A percentile compares a stretch with the other conserved stretches of the same genome.
These are phyloP conservation scores for Coemansia umbellata DNA, from an alignment of 192 early-diverging fungal genomes.

Conservation along the genomic window DNA sequence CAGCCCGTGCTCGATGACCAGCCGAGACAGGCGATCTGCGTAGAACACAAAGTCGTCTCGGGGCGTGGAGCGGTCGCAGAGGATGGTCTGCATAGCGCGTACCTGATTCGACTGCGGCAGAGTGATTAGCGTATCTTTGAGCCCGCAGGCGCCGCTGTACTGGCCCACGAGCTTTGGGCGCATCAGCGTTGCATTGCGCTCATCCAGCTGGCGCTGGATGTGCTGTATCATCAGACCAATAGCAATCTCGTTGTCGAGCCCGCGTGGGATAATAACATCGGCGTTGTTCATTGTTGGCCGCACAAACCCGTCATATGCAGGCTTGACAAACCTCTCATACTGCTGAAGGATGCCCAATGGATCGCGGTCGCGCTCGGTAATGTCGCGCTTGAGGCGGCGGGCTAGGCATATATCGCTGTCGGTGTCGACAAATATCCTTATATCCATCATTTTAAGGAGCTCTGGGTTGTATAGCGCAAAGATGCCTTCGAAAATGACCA, in stretches of 20 bases:
- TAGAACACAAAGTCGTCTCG: conserved; percentile 91
- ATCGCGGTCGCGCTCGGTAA: conserved; percentile 85
- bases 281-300: conserved; percentile 90
- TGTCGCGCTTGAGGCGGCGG: conserved; percentile 85
- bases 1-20: conserved; percentile 79
- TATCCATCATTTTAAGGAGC: conserved; percentile 78
- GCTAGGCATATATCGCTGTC: conserved; percentile 90
- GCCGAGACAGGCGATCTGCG: conserved; percentile 78
- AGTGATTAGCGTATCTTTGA: conserved; percentile 27
- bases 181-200: conserved; percentile 51
- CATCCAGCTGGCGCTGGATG: conserved; percentile 77
- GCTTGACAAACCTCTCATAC: conserved; percentile 92
- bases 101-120: conserved; percentile 54
- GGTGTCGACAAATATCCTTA: conserved; percentile 92
- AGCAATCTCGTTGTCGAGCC: conserved; percentile 84
- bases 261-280: conserved; percentile 90
- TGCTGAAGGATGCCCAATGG: conserved; percentile 81
- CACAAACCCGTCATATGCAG: conserved; percentile 88
- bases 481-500: conserved; percentile 97
- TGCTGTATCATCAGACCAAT: conserved; percentile 92
- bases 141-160: conserved; percentile 10
- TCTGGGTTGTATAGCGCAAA: conserved; percentile 88
- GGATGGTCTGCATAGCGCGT: conserved; percentile 74
- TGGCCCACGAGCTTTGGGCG: conserved; percentile 31
- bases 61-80: conserved; percentile 64